These are phyloP conservation scores for Colletotrichum sp. DNA, from an alignment of 2,329 filamentous ascomycete species.

Conservation along the genomic window DNA sequence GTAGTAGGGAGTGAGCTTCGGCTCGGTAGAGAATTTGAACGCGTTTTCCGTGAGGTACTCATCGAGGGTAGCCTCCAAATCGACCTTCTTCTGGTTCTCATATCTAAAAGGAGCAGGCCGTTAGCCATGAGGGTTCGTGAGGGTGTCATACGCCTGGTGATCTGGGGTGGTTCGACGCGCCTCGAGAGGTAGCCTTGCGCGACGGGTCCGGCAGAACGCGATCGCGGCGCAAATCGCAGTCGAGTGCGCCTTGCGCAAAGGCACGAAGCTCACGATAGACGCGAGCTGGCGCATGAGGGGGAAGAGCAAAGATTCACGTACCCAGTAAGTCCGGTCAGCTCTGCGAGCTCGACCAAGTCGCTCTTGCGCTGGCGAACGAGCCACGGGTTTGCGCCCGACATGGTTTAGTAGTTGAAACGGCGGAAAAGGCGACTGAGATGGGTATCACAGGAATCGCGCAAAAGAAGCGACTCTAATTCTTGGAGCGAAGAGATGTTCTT, in stretches of 20 bases:
- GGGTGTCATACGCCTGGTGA: slow-evolving; percentile 22
- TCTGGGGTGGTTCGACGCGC: slow-evolving; percentile 16
- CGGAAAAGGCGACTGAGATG: background rate
- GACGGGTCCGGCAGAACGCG: slow-evolving; percentile 21
- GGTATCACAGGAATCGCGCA: slow-evolving; percentile 17
- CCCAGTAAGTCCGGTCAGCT: slow-evolving; percentile 73
- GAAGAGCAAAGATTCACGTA: slow-evolving; percentile 50
- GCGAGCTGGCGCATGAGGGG: background rate
- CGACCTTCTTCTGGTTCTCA: slow-evolving; percentile 75
- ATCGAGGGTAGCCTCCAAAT: slow-evolving; percentile 79
- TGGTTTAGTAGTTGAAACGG: slow-evolving; percentile 34
- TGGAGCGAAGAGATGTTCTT: background rate
- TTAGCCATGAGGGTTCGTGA: slow-evolving; percentile 16
- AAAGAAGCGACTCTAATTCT: background rate
- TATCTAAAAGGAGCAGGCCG: slow-evolving; percentile 53
- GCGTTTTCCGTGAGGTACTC: slow-evolving; percentile 74
- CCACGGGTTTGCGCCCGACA: slow-evolving; percentile 73
- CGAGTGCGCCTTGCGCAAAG: background rate
- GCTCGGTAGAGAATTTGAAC: slow-evolving; percentile 65
- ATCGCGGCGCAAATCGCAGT: background rate
- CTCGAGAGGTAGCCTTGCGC: slow-evolving; percentile 1
- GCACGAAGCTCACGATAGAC: background rate
- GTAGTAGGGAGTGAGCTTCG: slow-evolving; percentile 78
- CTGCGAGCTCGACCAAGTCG: slow-evolving; percentile 77
- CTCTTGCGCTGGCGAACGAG: slow-evolving; percentile 82